Base-by-base conservation (phyloP, 805 yeast species). In the Wickerhamiella alocasiicola region DNA sequence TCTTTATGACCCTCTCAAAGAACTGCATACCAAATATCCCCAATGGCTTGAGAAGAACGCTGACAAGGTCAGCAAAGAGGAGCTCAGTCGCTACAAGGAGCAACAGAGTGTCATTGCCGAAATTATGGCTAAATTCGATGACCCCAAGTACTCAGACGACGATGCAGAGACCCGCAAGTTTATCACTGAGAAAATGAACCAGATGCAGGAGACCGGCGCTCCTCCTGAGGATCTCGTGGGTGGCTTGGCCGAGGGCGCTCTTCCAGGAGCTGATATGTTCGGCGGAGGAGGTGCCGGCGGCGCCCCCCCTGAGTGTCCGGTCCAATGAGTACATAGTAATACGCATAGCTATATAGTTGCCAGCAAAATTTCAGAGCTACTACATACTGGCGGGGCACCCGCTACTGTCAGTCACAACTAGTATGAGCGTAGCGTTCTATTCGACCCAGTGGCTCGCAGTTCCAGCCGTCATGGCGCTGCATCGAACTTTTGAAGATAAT, bases 1-100 rank as follows among this genome's bases (percentile, higher is more conserved):
- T 16, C 66, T 88, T 28, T 87, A 82, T 55, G 94, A 80, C 50
- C 95, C 97, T 2, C 69, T 88, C 61, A 80, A 78, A 53, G 94
- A 84, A 45, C 67, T 87, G 56, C 73, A 77, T 48, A 61, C 65
- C 9, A 82, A 81, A 54, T 83, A 76, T 56, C 81, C 84, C 2
- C 68, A 59, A 20, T 88, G 82, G 78, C 65, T 88, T 46, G 60
- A 62, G 33, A 71, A 70, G 36, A 68, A 80, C 47, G 63, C 64
- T 39, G 32, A 20, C 17, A 56, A 54, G 27, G 55, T 75, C 19
- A 42, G 65, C 6, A 62, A 57, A 2, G 72, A 63, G 5, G 78
- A 80, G 39, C 61, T 66, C 44, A 57, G 52, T 2, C 67, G 73
- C 26, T 84, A 77, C 59, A 60, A 66, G 42, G 60, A 65, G 29